Conservation (phyloP, 805 yeast species). For the Lipomyces japonicus region DNA sequence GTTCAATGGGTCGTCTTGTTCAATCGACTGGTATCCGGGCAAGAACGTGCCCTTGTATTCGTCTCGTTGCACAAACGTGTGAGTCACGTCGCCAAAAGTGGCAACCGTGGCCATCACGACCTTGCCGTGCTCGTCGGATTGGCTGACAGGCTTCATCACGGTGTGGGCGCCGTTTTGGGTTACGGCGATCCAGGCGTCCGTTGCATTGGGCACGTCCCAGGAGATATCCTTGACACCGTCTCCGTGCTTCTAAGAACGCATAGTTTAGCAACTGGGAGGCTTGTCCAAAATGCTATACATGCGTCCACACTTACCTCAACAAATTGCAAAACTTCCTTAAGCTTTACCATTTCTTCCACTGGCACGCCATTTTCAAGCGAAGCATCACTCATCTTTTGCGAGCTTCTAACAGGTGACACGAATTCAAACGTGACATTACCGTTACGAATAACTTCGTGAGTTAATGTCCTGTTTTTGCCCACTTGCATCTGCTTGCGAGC, state of each 20-base stretch:
- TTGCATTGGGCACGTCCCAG: constrained; percentile 55
- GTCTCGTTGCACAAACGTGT: constrained; percentile 56
- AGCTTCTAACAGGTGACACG: constrained; percentile 39
- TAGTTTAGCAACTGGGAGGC: too few relatives aligned
- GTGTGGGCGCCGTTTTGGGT: constrained; percentile 51
- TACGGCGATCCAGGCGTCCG: constrained; percentile 46
- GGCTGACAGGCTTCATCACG: constrained; percentile 40
- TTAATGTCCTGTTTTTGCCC: constrained; percentile 45
- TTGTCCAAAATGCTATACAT: too few relatives aligned
- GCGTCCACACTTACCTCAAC: constrained; percentile 24
- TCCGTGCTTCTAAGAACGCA: constrained; percentile 59
- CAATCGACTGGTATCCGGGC: constrained; percentile 45
- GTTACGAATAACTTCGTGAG: constrained; percentile 4
- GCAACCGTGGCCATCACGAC: constrained; percentile 52
- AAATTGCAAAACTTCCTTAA: constrained; percentile 3
- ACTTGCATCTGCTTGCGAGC: constrained; percentile 70
- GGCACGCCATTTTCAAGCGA: neutral
- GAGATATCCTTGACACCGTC: constrained; percentile 79
- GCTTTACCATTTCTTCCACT: neutral
- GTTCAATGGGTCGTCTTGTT: constrained; percentile 29
- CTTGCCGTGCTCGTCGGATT: constrained; percentile 44
- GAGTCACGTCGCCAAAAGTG: constrained; percentile 61
- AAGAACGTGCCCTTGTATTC: constrained; percentile 45
- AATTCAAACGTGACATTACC: constrained; percentile 52
- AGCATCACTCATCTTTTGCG: constrained; percentile 27